Evolutionary conservation across 371 early-diverging fungal species (phyloP), one percentile per base, ranked within the genome.

Genomic region (Actinomucor elegans): DNA sequence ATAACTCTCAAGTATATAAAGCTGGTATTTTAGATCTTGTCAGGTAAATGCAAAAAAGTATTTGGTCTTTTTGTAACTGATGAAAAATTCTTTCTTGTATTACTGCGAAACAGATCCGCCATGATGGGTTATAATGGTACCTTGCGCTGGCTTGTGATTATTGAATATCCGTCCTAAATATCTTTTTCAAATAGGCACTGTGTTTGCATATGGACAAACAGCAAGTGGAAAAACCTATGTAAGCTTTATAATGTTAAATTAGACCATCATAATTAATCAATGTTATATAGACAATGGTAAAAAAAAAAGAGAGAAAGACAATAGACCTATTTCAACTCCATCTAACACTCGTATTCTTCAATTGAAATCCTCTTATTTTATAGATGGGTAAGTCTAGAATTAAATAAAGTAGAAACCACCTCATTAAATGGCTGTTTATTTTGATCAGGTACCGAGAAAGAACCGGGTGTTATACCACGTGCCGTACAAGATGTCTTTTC

Each of bases 151-250:
- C n/a, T n/a, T n/a, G n/a, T n/a, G n/a, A n/a, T n/a, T n/a, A n/a
- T n/a, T n/a, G n/a, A n/a, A n/a, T n/a, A n/a, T n/a, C n/a, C n/a
- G n/a, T n/a, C n/a, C n/a, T n/a, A n/a, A n/a, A n/a, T n/a, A 20
- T 38, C 32, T 40, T 37, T 43, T 15, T 54, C 40, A 23, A 17
- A 24, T 48, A 66, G 91, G 90, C 24, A 91, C 92, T 18, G 86
- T 93, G 17, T 94, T 94, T 79, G 95, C 95, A 3, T 96, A 95
- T 63, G 97, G 97, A n/a, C 97, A 97, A 69, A 99, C 99, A 17
- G 90, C 94, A 0, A 90, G 91, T 42, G 99, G 99, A 34, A 99
- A 99, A 70, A 98, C 99, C 23, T 88, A 72, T 72, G 84, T 81
- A 79, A 59, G 75, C 51, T 28, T 0, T 12, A 4, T 21, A 27